phyloP scores from a whole-genome alignment of 2,329 filamentous ascomycete species.

The Verticillium zaregamsianum region DNA sequence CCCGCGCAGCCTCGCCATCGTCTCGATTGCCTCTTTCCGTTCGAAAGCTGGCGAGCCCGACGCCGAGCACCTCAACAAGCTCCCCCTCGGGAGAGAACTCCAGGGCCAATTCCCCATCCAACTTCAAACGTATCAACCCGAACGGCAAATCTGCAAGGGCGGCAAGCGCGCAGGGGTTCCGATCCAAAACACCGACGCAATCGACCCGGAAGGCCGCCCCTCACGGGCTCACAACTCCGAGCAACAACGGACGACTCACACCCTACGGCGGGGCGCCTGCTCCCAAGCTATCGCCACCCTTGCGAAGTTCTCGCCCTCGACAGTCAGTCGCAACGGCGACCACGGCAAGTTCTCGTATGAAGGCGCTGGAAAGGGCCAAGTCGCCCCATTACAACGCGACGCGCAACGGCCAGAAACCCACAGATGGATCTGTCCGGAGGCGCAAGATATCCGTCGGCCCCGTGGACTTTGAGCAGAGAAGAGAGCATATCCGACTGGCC shows the following conservation, averaged over 20 bases:
- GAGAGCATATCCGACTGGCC: conserved; percentile 78
- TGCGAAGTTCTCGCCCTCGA: conserved; percentile 78
- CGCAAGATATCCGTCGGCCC: conserved; percentile 62
- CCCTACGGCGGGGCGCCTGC: conserved; percentile 69
- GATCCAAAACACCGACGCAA: conserved; percentile 40
- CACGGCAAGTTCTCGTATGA: conserved; percentile 66
- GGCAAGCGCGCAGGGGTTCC: conserved; percentile 31
- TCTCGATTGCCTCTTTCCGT: conserved; percentile 44
- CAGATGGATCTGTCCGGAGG: conserved; percentile 35
- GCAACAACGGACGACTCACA: conserved; percentile 58
- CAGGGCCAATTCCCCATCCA: conserved; percentile 51
- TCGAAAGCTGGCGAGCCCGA: conserved; percentile 27
- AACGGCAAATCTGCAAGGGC: conserved; percentile 34
- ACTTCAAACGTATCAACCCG: conserved; percentile 35
- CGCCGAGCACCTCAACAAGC: conserved; percentile 21
- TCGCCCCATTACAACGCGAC: conserved; percentile 33
- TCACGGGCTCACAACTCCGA: conserved; percentile 38
- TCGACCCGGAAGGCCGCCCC: conserved; percentile 34
- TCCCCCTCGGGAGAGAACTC: conserved; percentile 34
- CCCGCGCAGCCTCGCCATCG: conserved; percentile 21
- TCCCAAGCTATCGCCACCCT: conserved; percentile 70
- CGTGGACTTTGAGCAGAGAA: conserved; percentile 79
- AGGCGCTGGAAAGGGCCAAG: conserved; percentile 53
- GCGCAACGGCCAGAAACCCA: conserved; percentile 24
- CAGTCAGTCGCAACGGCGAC: conserved; percentile 73